Evolutionary conservation across 352 stramenopile genomes (phyloP).

Genomic region (Phytopythium oedochilum): DNA sequence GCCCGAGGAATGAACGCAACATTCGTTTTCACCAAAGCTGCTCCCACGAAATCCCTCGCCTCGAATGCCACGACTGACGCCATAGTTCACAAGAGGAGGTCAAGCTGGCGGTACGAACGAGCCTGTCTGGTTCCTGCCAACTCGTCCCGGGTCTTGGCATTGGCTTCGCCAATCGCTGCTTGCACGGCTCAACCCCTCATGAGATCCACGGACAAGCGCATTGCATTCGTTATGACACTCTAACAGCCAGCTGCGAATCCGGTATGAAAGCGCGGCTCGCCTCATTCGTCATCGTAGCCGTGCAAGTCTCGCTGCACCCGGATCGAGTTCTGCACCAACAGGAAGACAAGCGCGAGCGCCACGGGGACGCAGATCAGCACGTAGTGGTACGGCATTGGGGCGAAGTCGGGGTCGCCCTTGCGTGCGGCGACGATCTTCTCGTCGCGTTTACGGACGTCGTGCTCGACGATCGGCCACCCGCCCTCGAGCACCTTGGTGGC

Average conservation of each 20-base stretch:
- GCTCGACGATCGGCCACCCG: conserved; percentile 22
- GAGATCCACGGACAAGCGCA: no score
- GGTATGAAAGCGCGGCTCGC: no score
- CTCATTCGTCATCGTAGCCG: background rate
- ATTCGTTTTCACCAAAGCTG: background rate
- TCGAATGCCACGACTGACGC: no score
- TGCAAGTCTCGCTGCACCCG: conserved; percentile 2
- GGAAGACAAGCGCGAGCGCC: conserved; percentile 29
- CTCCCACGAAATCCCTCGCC: no score
- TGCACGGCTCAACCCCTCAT: no score
- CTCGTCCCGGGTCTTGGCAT: no score
- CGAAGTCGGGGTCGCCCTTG: conserved; percentile 9
- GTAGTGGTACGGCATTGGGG: conserved; percentile 6
- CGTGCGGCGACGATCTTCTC: conserved; percentile 11
- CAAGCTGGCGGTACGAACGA: no score
- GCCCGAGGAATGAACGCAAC: conserved; percentile 1
- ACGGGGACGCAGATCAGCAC: conserved; percentile 19
- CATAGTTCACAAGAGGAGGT: background rate
- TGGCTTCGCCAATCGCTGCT: no score
- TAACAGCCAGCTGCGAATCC: no score
- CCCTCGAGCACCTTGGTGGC: conserved; percentile 10
- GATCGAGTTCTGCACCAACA: conserved; percentile 27
- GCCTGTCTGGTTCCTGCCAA: no score
- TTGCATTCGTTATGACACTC: no score
- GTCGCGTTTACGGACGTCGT: conserved; percentile 9